A percentile compares a stretch with the other conserved stretches of the same genome.
phyloP scores from a whole-genome alignment of 139 green algal genomes.

The Chlamydomonas incerta region DNA sequence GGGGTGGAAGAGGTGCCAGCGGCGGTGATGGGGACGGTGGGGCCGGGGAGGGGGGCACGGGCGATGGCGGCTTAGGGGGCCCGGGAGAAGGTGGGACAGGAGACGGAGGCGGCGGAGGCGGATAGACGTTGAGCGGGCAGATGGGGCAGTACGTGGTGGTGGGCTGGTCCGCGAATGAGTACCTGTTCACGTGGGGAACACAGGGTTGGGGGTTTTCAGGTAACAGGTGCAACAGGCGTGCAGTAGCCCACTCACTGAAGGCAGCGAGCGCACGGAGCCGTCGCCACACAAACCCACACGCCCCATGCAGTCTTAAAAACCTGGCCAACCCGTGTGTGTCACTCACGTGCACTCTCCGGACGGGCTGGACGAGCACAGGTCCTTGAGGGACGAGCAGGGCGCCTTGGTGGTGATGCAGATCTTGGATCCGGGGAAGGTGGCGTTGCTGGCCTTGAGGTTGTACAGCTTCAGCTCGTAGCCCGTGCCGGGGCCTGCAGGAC shows the following conservation, averaged over 20 bases:
- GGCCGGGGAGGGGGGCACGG: not conserved
- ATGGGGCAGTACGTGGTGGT: not conserved
- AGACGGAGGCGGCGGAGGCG: not conserved
- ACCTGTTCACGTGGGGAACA: not conserved
- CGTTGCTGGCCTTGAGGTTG: conserved; percentile 7
- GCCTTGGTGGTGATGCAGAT: not conserved
- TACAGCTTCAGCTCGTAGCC: conserved; percentile 32
- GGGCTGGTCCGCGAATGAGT: not conserved
- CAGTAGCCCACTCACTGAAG: too few relatives aligned
- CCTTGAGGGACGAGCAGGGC: not conserved
- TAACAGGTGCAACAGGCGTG: too few relatives aligned
- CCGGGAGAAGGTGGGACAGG: not conserved
- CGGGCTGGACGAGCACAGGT: not conserved
- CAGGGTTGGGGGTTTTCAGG: too few relatives aligned
- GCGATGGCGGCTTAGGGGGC: not conserved
- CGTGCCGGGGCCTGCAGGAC: not conserved
- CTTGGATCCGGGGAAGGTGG: conserved; percentile 8
- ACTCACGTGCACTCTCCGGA: not conserved
- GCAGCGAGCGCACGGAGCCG: too few relatives aligned
- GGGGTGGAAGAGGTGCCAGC: not conserved
- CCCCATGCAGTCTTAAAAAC: too few relatives aligned
- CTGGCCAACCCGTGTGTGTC: not conserved
- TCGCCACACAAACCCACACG: too few relatives aligned
- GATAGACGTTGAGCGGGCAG: not conserved
- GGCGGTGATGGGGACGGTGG: not conserved